Percentiles rank a stretch among this genome's conserved stretches.
phyloP scores from a whole-genome alignment of 495 filamentous ascomycete genomes.

The Copromyces sp. region DNA sequence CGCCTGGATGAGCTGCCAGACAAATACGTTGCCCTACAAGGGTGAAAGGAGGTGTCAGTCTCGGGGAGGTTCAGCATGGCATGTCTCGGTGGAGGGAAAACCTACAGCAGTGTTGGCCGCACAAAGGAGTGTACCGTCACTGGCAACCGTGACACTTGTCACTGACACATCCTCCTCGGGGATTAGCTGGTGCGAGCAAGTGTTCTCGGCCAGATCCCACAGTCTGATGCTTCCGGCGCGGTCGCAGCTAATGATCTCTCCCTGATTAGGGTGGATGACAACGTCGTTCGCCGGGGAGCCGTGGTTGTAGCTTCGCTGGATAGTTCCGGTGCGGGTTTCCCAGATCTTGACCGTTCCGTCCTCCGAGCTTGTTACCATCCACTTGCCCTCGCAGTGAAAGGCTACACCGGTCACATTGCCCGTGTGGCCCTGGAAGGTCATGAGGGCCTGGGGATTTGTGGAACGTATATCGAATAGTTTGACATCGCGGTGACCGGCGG shows the following conservation, averaged over 20 bases:
- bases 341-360: constrained; percentile 98
- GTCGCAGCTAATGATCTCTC: constrained; percentile 93
- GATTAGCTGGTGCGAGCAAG: constrained; percentile 91
- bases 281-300: constrained; percentile 85
- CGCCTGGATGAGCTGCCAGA: constrained; percentile 84
- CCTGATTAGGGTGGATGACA: constrained; percentile 97
- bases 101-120: constrained; percentile 86
- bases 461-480: constrained; percentile 98
- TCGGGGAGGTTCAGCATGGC: not conserved
- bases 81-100: not conserved
- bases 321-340: constrained; percentile 80
- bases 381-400: constrained; percentile 97
- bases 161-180: constrained; percentile 92
- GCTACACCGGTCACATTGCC: constrained; percentile 92
- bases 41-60: not conserved
- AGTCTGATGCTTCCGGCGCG: constrained; percentile 85
- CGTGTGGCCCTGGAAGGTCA: constrained; percentile 91
- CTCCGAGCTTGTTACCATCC: constrained; percentile 99
- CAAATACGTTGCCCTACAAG: constrained; percentile 82
- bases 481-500: constrained; percentile 86
- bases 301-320: constrained; percentile 90
- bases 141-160: constrained; percentile 89
- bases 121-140: constrained; percentile 86
- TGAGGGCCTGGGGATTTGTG: constrained; percentile 81
- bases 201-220: constrained; percentile 96